These are phyloP conservation scores for Nidula microcarpa DNA, from an alignment of 768 basidiomycete genomes.

Conservation along the genomic window DNA sequence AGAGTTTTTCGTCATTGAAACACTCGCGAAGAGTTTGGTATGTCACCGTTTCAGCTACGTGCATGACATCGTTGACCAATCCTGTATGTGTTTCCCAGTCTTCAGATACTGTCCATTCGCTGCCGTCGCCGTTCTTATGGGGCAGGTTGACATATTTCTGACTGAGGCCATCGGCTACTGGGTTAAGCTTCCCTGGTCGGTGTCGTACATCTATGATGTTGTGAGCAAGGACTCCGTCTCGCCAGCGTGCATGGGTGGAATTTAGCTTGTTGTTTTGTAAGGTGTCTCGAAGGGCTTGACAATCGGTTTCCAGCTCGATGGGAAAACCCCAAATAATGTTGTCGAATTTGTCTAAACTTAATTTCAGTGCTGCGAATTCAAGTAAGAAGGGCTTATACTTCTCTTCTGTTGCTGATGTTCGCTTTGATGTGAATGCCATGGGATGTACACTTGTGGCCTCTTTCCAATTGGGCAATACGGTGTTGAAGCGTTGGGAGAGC, in stretches of 20 bases:
- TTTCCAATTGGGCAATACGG: constrained; percentile 8
- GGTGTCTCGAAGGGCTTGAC: constrained; percentile 20
- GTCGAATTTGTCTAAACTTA: constrained; percentile 15
- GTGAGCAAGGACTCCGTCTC: constrained; percentile 18
- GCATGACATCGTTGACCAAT: constrained; percentile 15
- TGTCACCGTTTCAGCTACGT: background rate
- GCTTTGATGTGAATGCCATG: constrained; percentile 23
- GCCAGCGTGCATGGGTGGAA: constrained; percentile 20
- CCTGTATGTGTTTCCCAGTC: constrained; percentile 14
- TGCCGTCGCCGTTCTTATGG: constrained; percentile 12
- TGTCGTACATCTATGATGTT: constrained; percentile 15
- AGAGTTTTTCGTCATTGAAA: constrained; percentile 17
- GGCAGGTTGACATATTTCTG: constrained; percentile 9
- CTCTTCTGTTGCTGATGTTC: constrained; percentile 17
- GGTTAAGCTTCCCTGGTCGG: constrained; percentile 13
- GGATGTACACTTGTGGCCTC: constrained; percentile 12
- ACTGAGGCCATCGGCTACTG: constrained; percentile 22
- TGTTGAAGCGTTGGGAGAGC: constrained; percentile 14
- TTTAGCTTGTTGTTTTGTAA: constrained; percentile 15
- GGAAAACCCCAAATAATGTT: constrained; percentile 16
- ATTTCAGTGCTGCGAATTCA: constrained; percentile 28
- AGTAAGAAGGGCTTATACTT: constrained; percentile 22
- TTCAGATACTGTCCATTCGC: constrained; percentile 19
- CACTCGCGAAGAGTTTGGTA: constrained; percentile 5
- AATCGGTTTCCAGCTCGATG: constrained; percentile 23